phyloP scores from a whole-genome alignment of 495 filamentous ascomycete species.

The Zalerion maritima region DNA sequence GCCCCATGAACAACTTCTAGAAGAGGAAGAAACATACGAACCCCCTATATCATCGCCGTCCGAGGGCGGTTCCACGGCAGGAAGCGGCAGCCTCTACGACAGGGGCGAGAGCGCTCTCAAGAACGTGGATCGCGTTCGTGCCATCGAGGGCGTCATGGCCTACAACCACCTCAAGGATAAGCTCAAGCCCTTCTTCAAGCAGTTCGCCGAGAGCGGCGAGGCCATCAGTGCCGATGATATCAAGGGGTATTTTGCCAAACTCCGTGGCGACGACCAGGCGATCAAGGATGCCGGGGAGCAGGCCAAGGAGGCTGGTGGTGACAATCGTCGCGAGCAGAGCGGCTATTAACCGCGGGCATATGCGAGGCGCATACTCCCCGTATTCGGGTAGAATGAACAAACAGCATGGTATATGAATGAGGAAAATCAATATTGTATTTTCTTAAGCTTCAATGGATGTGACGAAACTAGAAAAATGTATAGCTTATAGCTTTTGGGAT shows the following conservation, averaged over 20 bases:
- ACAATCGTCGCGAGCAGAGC: conserved; percentile 42
- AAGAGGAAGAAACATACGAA: conserved; percentile 87
- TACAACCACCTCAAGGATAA: conserved; percentile 93
- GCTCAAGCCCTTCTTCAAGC: conserved; percentile 77
- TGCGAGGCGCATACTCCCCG: too few relatives aligned
- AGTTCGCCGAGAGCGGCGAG: conserved; percentile 81
- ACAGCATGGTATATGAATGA: too few relatives aligned
- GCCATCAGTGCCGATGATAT: conserved; percentile 87
- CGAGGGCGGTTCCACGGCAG: conserved; percentile 32
- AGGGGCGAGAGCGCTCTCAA: conserved; percentile 80
- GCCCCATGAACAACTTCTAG: conserved; percentile 62
- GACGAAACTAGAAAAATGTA: too few relatives aligned
- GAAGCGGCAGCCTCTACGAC: conserved; percentile 62
- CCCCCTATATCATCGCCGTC: conserved; percentile 56
- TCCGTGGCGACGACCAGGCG: conserved; percentile 67
- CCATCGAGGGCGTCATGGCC: conserved; percentile 94
- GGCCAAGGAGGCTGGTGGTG: conserved; percentile 23
- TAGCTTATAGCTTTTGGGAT: too few relatives aligned
- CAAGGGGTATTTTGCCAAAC: conserved; percentile 84
- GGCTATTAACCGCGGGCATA: conserved; percentile 37
- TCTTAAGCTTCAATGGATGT: too few relatives aligned
- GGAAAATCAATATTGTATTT: too few relatives aligned
- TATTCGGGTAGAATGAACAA: background rate
- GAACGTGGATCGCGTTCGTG: conserved; percentile 78
- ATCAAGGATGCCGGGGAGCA: conserved; percentile 33